These are phyloP conservation scores for Aphanomyces euteiches DNA, from an alignment of 352 stramenopile genomes.

Conservation along the genomic window DNA sequence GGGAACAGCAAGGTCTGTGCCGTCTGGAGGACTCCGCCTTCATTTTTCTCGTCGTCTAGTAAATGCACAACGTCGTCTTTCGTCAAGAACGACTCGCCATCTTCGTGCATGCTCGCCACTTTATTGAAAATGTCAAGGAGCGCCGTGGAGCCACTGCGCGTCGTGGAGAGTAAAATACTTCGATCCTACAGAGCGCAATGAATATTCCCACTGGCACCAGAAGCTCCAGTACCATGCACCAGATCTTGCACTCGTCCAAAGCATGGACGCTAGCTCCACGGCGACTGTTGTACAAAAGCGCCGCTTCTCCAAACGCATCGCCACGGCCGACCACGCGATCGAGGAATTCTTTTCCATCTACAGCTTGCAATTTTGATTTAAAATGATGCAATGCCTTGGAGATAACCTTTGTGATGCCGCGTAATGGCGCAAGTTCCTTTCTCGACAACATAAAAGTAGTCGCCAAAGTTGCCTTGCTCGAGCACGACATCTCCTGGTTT, in stretches of 20 bases:
- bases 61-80: slow-evolving; percentile 21
- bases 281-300: slow-evolving; percentile 95
- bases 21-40: slow-evolving; percentile 34
- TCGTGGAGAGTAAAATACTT: slow-evolving; percentile 81
- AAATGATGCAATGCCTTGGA: neutral
- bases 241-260: slow-evolving; percentile 87
- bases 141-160: slow-evolving; percentile 67
- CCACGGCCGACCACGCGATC: slow-evolving; percentile 67
- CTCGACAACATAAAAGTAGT: slow-evolving; percentile 86
- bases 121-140: slow-evolving; percentile 73
- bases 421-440: slow-evolving; percentile 70
- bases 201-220: neutral
- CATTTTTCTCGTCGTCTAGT: neutral
- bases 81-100: slow-evolving; percentile 8
- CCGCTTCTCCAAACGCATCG: slow-evolving; percentile 92
- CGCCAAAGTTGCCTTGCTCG: slow-evolving; percentile 68
- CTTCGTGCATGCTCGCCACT: slow-evolving; percentile 31
- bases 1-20: slow-evolving; percentile 68
- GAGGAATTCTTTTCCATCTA: slow-evolving; percentile 43
- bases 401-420: slow-evolving; percentile 54
- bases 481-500: slow-evolving; percentile 59
- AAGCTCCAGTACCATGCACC: slow-evolving; percentile 67
- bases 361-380: neutral
- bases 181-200: slow-evolving; percentile 38
- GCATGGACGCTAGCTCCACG: slow-evolving; percentile 88